Percentiles rank a stretch among this genome's conserved stretches.
phyloP scores from a whole-genome alignment of 2,329 filamentous ascomycete genomes.

The Fusarium sp. region DNA sequence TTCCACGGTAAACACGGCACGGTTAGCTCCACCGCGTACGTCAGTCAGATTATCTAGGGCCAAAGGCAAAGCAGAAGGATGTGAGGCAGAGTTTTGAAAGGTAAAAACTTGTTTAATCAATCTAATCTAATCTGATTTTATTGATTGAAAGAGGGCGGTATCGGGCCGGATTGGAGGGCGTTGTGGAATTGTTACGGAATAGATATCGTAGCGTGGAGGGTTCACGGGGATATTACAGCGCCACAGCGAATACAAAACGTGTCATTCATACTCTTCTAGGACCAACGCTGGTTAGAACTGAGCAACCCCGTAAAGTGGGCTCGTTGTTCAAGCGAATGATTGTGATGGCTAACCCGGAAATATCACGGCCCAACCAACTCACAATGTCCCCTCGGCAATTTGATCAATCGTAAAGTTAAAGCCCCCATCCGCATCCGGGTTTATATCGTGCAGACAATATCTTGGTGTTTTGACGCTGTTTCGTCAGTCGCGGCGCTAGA shows the following conservation, averaged over 20 bases:
- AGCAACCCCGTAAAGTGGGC: neutral
- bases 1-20: conserved; percentile 20
- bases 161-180: neutral
- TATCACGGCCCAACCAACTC: neutral
- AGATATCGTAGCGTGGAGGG: neutral
- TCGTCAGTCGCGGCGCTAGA: rapidly evolving
- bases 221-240: neutral
- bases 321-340: neutral
- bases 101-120: neutral
- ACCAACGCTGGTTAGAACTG: neutral
- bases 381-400: neutral
- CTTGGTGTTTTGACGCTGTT: neutral
- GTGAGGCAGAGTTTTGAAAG: neutral
- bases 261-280: neutral
- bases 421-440: neutral
- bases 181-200: neutral
- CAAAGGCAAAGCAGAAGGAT: neutral
- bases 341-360: neutral
- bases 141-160: neutral
- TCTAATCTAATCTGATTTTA: conserved; percentile 38
- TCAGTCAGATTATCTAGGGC: conserved; percentile 4
- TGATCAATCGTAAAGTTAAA: neutral
- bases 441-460: neutral
- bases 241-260: neutral
- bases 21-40: conserved; percentile 3